These are phyloP conservation scores for Phylloporus arenicola DNA, from an alignment of 768 basidiomycete genomes.

Conservation along the genomic window DNA sequence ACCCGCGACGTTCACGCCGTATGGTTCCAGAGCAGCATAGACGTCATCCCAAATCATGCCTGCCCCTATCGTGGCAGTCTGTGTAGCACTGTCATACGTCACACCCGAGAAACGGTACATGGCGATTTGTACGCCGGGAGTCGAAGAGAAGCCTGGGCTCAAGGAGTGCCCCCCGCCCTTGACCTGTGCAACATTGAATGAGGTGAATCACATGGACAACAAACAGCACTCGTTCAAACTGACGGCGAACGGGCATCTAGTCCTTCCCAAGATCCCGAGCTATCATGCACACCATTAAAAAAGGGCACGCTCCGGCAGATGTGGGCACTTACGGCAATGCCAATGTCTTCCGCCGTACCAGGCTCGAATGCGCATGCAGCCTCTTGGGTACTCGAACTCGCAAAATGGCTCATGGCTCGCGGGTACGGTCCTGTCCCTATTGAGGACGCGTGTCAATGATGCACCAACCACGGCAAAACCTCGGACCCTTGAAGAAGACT, in stretches of 20 bases:
- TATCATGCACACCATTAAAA: conserved; percentile 17
- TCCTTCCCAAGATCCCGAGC: conserved; percentile 44
- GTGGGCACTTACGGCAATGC: conserved; percentile 36
- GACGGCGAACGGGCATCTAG: conserved; percentile 51
- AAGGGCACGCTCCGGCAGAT: background rate
- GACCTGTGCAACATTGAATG: conserved; percentile 33
- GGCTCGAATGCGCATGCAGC: conserved; percentile 56
- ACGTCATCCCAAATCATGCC: conserved; percentile 64
- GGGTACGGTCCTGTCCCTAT: conserved; percentile 30
- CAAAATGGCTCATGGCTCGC: conserved; percentile 45
- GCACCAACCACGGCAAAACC: background rate
- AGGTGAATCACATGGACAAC: background rate
- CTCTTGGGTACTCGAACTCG: conserved; percentile 40
- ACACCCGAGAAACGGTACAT: conserved; percentile 47
- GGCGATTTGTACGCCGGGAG: conserved; percentile 52
- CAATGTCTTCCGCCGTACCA: conserved; percentile 49
- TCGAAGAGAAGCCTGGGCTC: conserved; percentile 57
- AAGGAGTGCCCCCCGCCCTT: conserved; percentile 59
- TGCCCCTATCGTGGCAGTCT: conserved; percentile 37
- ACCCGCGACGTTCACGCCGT: conserved; percentile 52
- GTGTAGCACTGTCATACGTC: conserved; percentile 34
- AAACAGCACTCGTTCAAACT: conserved; percentile 7
- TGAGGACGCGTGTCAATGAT: conserved; percentile 7
- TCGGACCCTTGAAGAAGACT: conserved; percentile 21
- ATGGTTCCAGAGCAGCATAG: conserved; percentile 47